phyloP scores from a whole-genome alignment of 352 stramenopile genomes.

The Pythium monospermum region DNA sequence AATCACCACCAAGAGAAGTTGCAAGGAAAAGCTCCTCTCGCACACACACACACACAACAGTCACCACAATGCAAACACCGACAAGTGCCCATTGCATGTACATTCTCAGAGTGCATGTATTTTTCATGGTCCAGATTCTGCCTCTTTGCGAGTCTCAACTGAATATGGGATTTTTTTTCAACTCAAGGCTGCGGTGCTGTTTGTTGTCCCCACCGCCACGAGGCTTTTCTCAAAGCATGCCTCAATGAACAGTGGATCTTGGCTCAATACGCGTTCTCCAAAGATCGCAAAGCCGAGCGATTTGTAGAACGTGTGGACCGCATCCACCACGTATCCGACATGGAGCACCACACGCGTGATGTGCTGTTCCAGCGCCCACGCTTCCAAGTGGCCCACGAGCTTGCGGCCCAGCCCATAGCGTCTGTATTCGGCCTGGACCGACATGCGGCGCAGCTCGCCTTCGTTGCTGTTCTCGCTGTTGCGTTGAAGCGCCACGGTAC shows the following conservation, averaged over 20 bases:
- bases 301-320: constrained; percentile 19
- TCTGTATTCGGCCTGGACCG: constrained; percentile 29
- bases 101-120: too few relatives aligned
- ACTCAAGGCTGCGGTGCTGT: too few relatives aligned
- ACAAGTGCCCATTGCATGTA: too few relatives aligned
- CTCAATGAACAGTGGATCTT: constrained; percentile 1
- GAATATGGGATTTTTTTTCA: too few relatives aligned
- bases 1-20: too few relatives aligned
- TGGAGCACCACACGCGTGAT: constrained; percentile 31
- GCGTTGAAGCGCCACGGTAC: constrained; percentile 28
- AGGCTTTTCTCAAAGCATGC: constrained; percentile 18
- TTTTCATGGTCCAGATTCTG: too few relatives aligned
- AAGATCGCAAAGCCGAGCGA: constrained; percentile 15
- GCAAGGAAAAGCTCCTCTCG: neutral
- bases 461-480: constrained; percentile 20
- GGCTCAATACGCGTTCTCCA: constrained; percentile 3
- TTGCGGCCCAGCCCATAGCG: constrained; percentile 31
- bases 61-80: too few relatives aligned
- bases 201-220: neutral
- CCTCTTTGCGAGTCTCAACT: too few relatives aligned
- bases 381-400: constrained; percentile 33
- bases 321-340: constrained; percentile 23
- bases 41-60: too few relatives aligned
- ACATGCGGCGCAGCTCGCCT: constrained; percentile 41
- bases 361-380: constrained; percentile 24